Base-by-base conservation (phyloP, 2,329 filamentous ascomycete genomes). In the Aspergillus sclerotialis region DNA sequence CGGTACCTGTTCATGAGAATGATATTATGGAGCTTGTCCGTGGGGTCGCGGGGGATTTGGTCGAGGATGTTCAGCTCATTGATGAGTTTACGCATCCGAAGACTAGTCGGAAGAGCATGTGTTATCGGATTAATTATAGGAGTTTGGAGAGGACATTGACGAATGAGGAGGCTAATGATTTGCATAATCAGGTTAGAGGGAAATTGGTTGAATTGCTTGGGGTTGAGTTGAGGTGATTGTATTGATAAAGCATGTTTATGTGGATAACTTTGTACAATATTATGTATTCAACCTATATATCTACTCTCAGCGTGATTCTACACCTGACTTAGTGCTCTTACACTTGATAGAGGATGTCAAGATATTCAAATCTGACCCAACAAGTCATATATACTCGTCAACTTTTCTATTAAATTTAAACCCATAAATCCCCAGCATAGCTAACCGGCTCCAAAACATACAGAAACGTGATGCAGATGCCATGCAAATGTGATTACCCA, bases 21-120 rank as follows among this genome's bases (percentile, higher is more conserved):
- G 92, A 98, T 61, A 71, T 96, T 33, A 96, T 96, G 90, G 92
- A 96, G 64, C 75, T 95, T 37, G 84, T 95, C 12, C 80, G 92
- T 45, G 80, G 80, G 47, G 72, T 90, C 30, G 85, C 79, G 7
- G 89, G 88, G 32, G 84, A 94, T 58, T 64, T 80, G 14, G 87
- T 92, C 23, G 92, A 98, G 64, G 87, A 94, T 58, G 90, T 96
- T 32, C 72, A 69, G 41, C 70, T 93, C 17, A 78, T 86, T 33
- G 92, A 96, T 62, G 76, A 86, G 56, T 98, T 96, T 60, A 78
- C 76, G 30, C 88, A 96, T 62, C 88, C 89, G 24, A 88, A 84
- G 66, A 89, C 84, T 13, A 80, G 82, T 4, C 73, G 84, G 47
- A 82, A 76, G 65, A 95, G 89, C 66, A 64, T 92, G 67, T 94